phyloP scores from a whole-genome alignment of 129 eudicot species.

The sunflower (Helianthus annuus) region HanXRQr2.0-SUNRISE NC_035435.2:9109468-9109967 shows the following conservation, averaged over 20 bases:
- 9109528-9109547: conserved; percentile 51
- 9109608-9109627: conserved; percentile 68
- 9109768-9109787: neutral
- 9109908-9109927: conserved; percentile 94
- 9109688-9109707: conserved; percentile 51
- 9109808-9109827: neutral
- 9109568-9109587: conserved; percentile 65
- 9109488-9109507: conserved; percentile 43
- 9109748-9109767: neutral
- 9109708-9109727: neutral
- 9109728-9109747: neutral
- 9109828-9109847: conserved; percentile 26
- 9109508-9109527: conserved; percentile 43
- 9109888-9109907: conserved; percentile 79
- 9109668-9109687: conserved; percentile 50
- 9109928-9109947: conserved; percentile 16
- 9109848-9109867: conserved; percentile 71
- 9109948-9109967: neutral
- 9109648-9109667: conserved; percentile 95
- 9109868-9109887: conserved; percentile 68
- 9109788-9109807: neutral
- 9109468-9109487: conserved; percentile 8
- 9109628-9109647: conserved; percentile 65
- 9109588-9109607: conserved; percentile 98
- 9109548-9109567: conserved; percentile 64